Percentiles rank a stretch among this genome's conserved stretches.
phyloP scores from a whole-genome alignment of 2,329 filamentous ascomycete genomes.

The Trichoderma polysporum region DNA sequence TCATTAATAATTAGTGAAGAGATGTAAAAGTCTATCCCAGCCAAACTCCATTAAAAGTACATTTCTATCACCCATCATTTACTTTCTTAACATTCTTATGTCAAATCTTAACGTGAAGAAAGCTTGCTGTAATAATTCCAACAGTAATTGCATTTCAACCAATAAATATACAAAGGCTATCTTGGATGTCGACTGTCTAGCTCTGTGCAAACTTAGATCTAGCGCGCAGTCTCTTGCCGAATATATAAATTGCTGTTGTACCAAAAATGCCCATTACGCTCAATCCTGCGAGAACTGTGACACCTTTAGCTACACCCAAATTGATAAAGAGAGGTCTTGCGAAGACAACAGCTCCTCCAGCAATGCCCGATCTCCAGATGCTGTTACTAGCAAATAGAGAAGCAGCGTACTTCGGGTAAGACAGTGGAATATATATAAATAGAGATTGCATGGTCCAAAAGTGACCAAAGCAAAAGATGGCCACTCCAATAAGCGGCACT shows the following conservation, averaged over 20 bases:
- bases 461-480: conserved; percentile 55
- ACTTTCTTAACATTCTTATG: background rate
- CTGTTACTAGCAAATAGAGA: conserved; percentile 26
- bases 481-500: conserved; percentile 54
- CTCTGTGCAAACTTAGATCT: conserved; percentile 18
- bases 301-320: conserved; percentile 23
- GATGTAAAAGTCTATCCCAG: background rate
- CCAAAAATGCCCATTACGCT: conserved; percentile 23
- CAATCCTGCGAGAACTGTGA: conserved; percentile 24
- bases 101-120: too few relatives aligned
- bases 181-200: background rate
- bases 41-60: too few relatives aligned
- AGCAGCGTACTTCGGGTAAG: conserved; percentile 25
- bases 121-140: too few relatives aligned
- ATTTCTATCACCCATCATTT: background rate
- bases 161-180: background rate
- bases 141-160: too few relatives aligned
- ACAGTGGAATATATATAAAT: conserved; percentile 26
- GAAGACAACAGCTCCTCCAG: conserved; percentile 20
- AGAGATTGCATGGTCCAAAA: conserved; percentile 31
- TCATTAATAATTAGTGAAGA: too few relatives aligned
- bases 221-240: conserved; percentile 13
- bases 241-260: conserved; percentile 17
- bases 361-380: conserved; percentile 22
- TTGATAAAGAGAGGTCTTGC: conserved; percentile 25